These are phyloP conservation scores for Coemansia sp. DNA, from an alignment of 371 early-diverging fungal genomes.

Conservation along the genomic window DNA sequence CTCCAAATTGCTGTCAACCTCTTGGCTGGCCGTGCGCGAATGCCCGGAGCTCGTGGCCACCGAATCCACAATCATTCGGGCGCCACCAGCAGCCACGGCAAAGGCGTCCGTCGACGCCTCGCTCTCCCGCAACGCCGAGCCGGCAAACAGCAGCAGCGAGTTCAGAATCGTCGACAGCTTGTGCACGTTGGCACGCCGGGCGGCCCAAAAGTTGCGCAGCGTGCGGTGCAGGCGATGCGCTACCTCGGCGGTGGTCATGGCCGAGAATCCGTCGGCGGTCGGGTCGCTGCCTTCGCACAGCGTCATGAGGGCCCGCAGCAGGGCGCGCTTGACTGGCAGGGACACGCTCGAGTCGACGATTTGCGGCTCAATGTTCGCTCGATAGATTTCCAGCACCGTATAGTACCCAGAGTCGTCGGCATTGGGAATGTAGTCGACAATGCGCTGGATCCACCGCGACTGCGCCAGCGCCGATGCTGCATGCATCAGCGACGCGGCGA, in stretches of 20 bases:
- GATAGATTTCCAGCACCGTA: conserved; percentile 37
- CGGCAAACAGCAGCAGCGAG: conserved; percentile 38
- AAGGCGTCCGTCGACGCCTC: conserved; percentile 45
- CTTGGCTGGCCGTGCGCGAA: conserved; percentile 1
- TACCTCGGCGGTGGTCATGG: conserved; percentile 47
- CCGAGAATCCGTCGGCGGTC: conserved; percentile 32
- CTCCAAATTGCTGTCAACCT: conserved; percentile 1
- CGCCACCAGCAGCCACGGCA: conserved; percentile 33
- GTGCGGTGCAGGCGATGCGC: conserved; percentile 32
- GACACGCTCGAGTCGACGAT: conserved; percentile 14
- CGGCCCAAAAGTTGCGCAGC: conserved; percentile 29
- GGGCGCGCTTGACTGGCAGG: conserved; percentile 34
- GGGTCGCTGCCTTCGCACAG: conserved; percentile 39
- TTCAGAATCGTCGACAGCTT: conserved; percentile 19
- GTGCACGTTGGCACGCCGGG: conserved; percentile 8
- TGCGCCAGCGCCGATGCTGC: conserved; percentile 30
- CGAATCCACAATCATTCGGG: conserved; percentile 3
- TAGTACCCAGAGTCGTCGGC: conserved; percentile 7
- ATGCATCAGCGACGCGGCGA: conserved; percentile 17
- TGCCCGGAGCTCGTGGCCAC: neutral
- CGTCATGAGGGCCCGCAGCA: conserved; percentile 34
- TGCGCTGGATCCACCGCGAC: conserved; percentile 21
- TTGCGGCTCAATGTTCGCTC: conserved; percentile 30
- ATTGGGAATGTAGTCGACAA: conserved; percentile 6
- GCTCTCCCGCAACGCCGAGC: conserved; percentile 43